Evolutionary conservation across 2,329 filamentous ascomycete species (phyloP).

Genomic region (Talaromyces albobiverticillius): DNA sequence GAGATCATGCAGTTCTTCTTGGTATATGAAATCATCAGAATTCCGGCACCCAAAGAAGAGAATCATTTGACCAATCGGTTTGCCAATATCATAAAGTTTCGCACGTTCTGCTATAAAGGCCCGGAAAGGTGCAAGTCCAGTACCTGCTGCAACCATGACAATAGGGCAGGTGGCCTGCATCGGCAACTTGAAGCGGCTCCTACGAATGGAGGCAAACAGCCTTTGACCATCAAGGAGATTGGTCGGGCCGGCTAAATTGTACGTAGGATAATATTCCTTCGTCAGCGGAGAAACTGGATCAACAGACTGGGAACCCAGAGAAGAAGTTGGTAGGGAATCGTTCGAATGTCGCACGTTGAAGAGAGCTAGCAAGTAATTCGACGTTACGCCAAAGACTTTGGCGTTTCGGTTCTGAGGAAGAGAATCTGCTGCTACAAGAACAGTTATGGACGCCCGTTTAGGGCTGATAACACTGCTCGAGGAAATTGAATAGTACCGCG

Average conservation of each 20-base stretch:
- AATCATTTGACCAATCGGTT: conserved; percentile 46
- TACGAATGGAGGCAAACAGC: conserved; percentile 84
- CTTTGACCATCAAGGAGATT: conserved; percentile 89
- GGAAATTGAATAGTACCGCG: too few relatives aligned
- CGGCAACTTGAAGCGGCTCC: conserved; percentile 97
- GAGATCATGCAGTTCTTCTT: conserved; percentile 64
- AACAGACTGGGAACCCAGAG: conserved; percentile 75
- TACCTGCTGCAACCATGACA: conserved; percentile 78
- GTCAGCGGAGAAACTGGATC: conserved; percentile 52
- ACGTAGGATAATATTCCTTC: conserved; percentile 84
- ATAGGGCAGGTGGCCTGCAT: conserved; percentile 51
- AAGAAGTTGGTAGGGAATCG: conserved; percentile 58
- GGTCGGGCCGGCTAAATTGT: too few relatives aligned
- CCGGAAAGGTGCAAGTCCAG: conserved; percentile 80
- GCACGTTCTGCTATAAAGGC: conserved; percentile 66
- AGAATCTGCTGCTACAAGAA: conserved; percentile 75
- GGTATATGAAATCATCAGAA: conserved; percentile 76
- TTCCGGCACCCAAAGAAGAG: conserved; percentile 87
- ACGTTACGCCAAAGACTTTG: conserved; percentile 78
- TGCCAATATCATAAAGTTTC: conserved; percentile 27
- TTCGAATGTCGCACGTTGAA: conserved; percentile 49
- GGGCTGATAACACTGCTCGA: conserved; percentile 45
- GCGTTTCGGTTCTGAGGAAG: conserved; percentile 68
- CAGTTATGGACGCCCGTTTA: conserved; percentile 66
- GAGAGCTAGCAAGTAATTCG: conserved; percentile 83